A percentile compares a stretch with the other conserved stretches of the same genome.
Evolutionary conservation across 2,329 filamentous ascomycete species (phyloP).

Genomic region (Hansfordia pulvinata): DNA sequence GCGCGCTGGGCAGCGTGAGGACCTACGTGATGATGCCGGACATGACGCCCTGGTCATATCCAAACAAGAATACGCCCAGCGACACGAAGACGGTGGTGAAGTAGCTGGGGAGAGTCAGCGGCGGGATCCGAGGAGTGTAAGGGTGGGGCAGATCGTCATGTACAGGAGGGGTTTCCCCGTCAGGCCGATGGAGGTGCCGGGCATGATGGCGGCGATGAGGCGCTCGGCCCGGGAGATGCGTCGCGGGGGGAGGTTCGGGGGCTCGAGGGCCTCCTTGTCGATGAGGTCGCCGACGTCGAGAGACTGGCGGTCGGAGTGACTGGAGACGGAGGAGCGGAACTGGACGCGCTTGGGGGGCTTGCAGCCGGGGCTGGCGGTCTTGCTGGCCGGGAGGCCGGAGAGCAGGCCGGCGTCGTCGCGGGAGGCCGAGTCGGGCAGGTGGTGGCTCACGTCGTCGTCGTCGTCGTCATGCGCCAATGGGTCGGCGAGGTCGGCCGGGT

Average conservation of each 20-base stretch:
- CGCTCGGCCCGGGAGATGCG: constrained; percentile 54
- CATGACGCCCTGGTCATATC: constrained; percentile 86
- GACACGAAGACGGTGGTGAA: constrained; percentile 90
- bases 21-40: constrained; percentile 56
- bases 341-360: constrained; percentile 60
- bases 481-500: constrained; percentile 90
- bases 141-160: constrained; percentile 10
- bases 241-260: constrained; percentile 55
- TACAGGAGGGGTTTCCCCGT: constrained; percentile 93
- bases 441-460: no score
- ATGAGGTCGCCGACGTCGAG: constrained; percentile 26
- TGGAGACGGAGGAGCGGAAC: constrained; percentile 41
- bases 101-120: constrained; percentile 42
- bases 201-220: constrained; percentile 74
- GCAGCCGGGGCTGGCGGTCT: constrained; percentile 28
- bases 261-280: constrained; percentile 67
- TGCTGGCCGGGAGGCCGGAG: constrained; percentile 29
- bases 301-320: constrained; percentile 19
- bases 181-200: constrained; percentile 63
- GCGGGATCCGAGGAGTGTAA: background rate
- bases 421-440: no score
- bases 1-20: background rate
- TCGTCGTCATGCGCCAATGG: constrained; percentile 76
- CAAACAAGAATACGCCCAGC: constrained; percentile 76
- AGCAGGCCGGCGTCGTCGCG: constrained; percentile 46